Evolutionary conservation across 208 protist genomes (phyloP).

Genomic region (Porcisia deanei): DNA sequence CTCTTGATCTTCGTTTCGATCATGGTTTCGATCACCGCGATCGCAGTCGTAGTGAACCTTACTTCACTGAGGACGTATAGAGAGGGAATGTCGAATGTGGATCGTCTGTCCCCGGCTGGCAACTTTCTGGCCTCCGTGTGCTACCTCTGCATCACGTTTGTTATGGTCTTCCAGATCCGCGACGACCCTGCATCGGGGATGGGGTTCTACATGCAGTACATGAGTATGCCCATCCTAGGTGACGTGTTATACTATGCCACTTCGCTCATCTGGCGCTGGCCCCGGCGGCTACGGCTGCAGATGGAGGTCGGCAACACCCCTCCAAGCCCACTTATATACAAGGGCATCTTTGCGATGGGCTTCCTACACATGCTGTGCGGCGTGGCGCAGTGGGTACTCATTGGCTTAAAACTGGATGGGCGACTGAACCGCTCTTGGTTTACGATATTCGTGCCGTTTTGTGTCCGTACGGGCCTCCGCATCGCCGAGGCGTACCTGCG

Average conservation of each 20-base stretch:
- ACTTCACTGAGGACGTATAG: constrained; percentile 38
- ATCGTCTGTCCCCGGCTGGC: constrained; percentile 72
- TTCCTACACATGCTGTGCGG: constrained; percentile 63
- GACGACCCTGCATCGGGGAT: constrained; percentile 28
- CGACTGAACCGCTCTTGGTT: constrained; percentile 70
- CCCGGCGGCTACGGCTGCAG: constrained; percentile 56
- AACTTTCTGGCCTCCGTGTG: constrained; percentile 67
- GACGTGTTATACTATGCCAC: constrained; percentile 82
- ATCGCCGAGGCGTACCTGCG: constrained; percentile 75
- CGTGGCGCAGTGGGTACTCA: constrained; percentile 77
- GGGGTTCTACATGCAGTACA: constrained; percentile 55
- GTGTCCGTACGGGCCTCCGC: constrained; percentile 57
- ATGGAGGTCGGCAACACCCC: constrained; percentile 73
- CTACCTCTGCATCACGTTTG: constrained; percentile 73
- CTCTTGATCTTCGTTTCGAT: constrained; percentile 58
- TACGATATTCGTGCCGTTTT: constrained; percentile 75
- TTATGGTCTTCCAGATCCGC: constrained; percentile 39
- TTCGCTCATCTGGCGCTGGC: constrained; percentile 90
- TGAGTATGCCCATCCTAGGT: constrained; percentile 68
- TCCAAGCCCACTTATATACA: constrained; percentile 57
- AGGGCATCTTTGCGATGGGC: constrained; percentile 76
- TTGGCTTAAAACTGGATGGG: constrained; percentile 70
- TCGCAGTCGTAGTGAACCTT: constrained; percentile 64
- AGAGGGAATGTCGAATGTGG: constrained; percentile 60
- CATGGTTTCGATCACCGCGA: constrained; percentile 45